Base-by-base conservation (phyloP, 163 green algal genomes). In the Picocystis sp. region DNA sequence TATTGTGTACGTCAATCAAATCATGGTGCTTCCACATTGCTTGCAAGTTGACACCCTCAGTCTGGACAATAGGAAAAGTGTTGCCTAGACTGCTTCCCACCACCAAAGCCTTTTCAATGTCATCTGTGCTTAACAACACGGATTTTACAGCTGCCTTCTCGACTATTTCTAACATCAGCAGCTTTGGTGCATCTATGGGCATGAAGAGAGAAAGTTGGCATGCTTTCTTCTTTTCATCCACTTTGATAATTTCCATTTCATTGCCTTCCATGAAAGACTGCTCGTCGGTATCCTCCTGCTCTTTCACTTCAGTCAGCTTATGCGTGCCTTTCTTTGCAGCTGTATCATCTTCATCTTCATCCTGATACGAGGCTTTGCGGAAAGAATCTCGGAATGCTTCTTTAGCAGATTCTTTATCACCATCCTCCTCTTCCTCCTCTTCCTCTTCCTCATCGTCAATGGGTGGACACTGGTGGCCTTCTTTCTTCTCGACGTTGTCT, bases 21-120 rank as follows among this genome's bases (percentile, higher is more conserved):
- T 60, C 15, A 52, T 1, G 58, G 22, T 52, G 45, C 13, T 66
- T 9, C 60, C 56, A 66, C 29, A 72, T 34, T 17, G 59, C 63
- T 3, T 43, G 22, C 19, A 97, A 83, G 74, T 93, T 95, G 72
- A 97, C 81, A 58, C 87, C 88, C 55, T 97, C 87, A 0, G 89
- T 93, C 63, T 96, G 87, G 22, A 95, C 62, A 29, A 69, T 43
- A 22, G 57, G 56, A 11, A n/a, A 12, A 11, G 47, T 53, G 1
- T 43, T n/a, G 3, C 34, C 34, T 14, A 29, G 29, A 19, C 25
- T 29, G 1, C 77, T 58, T 11, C 11, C 25, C 38, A 62, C 22
- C 34, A 56, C 23, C 12, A 22, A 47, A 15, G n/a, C 60, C 60
- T 76, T 76, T 33, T 76, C 69, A 8, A 76, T 73, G 25, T 34